phyloP scores from a whole-genome alignment of 257 asterid species.

The Ophiorrhiza pumila region DNA sequence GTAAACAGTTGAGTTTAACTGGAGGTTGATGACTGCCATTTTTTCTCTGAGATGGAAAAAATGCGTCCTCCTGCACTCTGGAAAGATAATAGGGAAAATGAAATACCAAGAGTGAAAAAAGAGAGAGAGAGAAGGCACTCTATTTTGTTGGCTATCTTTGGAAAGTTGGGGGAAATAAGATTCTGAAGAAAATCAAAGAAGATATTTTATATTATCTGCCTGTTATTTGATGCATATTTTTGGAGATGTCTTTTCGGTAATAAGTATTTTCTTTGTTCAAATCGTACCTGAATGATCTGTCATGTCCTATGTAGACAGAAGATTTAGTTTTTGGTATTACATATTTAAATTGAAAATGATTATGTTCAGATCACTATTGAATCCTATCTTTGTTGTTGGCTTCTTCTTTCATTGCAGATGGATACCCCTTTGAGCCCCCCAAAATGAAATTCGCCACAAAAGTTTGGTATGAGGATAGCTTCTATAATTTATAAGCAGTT shows the following conservation, averaged over 20 bases:
- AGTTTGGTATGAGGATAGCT: constrained; percentile 76
- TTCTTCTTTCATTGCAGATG: constrained; percentile 56
- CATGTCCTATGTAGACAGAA: not conserved
- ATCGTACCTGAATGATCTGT: not conserved
- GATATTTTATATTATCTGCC: not conserved
- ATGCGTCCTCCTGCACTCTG: not conserved
- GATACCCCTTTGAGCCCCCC: constrained; percentile 97
- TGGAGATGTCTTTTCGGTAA: not conserved
- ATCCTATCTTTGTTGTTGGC: not conserved
- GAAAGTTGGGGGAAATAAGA: not conserved
- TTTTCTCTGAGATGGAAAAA: not conserved
- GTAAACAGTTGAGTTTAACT: not conserved
- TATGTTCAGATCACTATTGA: not conserved
- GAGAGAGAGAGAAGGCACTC: not conserved
- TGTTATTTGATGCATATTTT: not conserved
- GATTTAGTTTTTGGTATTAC: not conserved
- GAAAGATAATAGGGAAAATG: not conserved
- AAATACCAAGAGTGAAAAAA: not conserved
- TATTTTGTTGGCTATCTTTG: not conserved
- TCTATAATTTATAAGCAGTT: constrained; percentile 6
- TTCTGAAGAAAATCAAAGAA: not conserved
- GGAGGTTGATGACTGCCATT: not conserved
- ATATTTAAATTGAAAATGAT: not conserved
- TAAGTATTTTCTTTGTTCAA: not conserved
- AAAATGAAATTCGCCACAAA: constrained; percentile 85